Evolutionary conservation across 306 rosid genomes (phyloP).

Genomic region (Styphnolobium japonicum): DNA sequence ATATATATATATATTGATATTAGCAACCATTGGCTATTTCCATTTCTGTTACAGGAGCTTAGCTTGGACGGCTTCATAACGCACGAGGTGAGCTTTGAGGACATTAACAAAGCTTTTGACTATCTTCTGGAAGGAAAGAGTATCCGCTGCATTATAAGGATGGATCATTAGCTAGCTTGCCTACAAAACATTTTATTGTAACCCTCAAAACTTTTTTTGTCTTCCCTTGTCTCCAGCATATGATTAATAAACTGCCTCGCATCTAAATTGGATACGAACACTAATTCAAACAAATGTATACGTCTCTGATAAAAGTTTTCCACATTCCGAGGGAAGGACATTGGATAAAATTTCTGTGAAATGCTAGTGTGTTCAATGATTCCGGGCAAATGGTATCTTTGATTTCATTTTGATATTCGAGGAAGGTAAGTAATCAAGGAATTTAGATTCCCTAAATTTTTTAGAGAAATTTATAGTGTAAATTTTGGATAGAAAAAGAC

Average conservation of each 20-base stretch:
- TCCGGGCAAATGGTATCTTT: too few relatives aligned
- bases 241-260: neutral
- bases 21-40: neutral
- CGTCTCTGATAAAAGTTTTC: too few relatives aligned
- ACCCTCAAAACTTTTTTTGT: neutral
- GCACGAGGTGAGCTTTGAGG: slow-evolving; percentile 46
- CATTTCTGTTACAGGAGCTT: slow-evolving; percentile 42
- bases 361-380: too few relatives aligned
- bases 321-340: neutral
- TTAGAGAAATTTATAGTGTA: too few relatives aligned
- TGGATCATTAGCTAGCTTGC: slow-evolving; percentile 27
- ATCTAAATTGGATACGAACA: neutral
- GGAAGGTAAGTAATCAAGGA: too few relatives aligned
- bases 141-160: slow-evolving; percentile 60
- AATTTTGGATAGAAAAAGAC: too few relatives aligned
- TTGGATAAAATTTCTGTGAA: too few relatives aligned
- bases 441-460: too few relatives aligned
- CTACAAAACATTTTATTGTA: neutral
- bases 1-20: too few relatives aligned
- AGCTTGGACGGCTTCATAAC: slow-evolving; percentile 50
- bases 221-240: neutral
- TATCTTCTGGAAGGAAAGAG: slow-evolving; percentile 44
- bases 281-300: neutral
- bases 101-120: slow-evolving; percentile 60
- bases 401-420: too few relatives aligned